phyloP scores from a whole-genome alignment of 108 stramenopile genomes.

The Schizochytrium sp. region DNA sequence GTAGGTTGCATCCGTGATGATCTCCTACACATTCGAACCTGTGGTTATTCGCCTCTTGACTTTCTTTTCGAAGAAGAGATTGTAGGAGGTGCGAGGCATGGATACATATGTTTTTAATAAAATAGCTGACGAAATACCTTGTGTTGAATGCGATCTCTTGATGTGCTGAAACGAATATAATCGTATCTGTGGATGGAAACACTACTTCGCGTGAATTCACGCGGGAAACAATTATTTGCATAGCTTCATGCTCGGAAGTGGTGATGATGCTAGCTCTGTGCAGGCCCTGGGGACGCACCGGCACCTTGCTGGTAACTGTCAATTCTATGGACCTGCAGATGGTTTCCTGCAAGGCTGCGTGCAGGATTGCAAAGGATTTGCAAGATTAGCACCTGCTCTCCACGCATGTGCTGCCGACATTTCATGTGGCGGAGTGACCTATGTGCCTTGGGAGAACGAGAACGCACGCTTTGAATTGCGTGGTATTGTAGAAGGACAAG shows the following conservation, averaged over 20 bases:
- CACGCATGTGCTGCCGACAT: conserved; percentile 1
- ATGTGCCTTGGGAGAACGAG: conserved; percentile 24
- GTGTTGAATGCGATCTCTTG: too few relatives aligned
- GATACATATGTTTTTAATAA: too few relatives aligned
- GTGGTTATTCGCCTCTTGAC: too few relatives aligned
- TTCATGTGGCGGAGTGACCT: conserved; percentile 33
- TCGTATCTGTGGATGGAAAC: too few relatives aligned
- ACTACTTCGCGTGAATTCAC: neutral
- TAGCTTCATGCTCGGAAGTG: conserved; percentile 9
- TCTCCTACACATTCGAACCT: too few relatives aligned
- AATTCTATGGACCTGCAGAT: conserved; percentile 19
- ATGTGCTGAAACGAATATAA: too few relatives aligned
- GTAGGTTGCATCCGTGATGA: too few relatives aligned
- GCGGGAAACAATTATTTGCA: neutral
- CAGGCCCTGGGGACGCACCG: neutral
- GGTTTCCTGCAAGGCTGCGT: neutral
- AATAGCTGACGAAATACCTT: too few relatives aligned
- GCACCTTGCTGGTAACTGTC: neutral
- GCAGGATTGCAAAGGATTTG: neutral
- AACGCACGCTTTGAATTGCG: neutral
- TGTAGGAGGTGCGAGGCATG: too few relatives aligned
- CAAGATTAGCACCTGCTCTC: conserved; percentile 13
- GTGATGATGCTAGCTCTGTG: conserved; percentile 21
- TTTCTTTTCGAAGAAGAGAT: too few relatives aligned
- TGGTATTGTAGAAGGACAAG: neutral